Base-by-base conservation (phyloP, 1,284 basidiomycete species). In the Ganoderma meredithae region DNA sequence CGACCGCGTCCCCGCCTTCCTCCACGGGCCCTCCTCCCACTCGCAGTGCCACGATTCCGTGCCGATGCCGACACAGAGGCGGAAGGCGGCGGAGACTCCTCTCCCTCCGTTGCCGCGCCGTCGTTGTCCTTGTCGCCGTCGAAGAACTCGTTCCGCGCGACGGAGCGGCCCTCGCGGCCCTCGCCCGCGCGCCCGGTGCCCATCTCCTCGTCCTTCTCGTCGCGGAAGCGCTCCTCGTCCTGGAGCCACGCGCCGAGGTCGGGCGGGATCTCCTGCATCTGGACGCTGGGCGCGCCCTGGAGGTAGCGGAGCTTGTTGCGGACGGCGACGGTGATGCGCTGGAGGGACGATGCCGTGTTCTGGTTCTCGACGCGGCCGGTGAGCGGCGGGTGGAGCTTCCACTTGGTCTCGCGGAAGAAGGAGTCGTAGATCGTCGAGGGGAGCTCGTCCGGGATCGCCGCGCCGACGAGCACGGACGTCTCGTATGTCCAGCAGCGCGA, bases 401-500 rank as follows among this genome's bases (percentile, higher is more conserved):
- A 97, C 49, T 96, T 88, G 0, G 91, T 91, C 68, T 97, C 96
- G 12, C 90, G 90, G 80, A 99, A 99, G 81, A 97, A 99, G 2
- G 93, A 87, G 77, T 98, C 95, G 81, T 98, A 99, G 1, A 95
- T 90, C 8, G 96, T 99, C 12, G 84, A 83, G 0, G 97, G 97
- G 6, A 99, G 88, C 67, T 93, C 90, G 79, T 97, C 93, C 0
- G 96, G 91, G 15, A 99, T 88, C 19, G 87, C 83, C 0, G 92
- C 90, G 19, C 95, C 94, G 33, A 97, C 91, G n/a, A 97, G 87
- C 0, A 99, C 93, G 6, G 95, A 92, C 0, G 98, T 99, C 81
- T 99, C 97, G 83, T 99, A 98, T 12, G 97, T 93, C 97, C 97
- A 99, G 78, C 97, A 99, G n/a, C 97, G 89, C 55, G 95, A 95